A percentile compares a stretch with the other conserved stretches of the same genome.
Conservation (phyloP, 139 green algal genomes). For the Haematococcus lacustris region DNA sequence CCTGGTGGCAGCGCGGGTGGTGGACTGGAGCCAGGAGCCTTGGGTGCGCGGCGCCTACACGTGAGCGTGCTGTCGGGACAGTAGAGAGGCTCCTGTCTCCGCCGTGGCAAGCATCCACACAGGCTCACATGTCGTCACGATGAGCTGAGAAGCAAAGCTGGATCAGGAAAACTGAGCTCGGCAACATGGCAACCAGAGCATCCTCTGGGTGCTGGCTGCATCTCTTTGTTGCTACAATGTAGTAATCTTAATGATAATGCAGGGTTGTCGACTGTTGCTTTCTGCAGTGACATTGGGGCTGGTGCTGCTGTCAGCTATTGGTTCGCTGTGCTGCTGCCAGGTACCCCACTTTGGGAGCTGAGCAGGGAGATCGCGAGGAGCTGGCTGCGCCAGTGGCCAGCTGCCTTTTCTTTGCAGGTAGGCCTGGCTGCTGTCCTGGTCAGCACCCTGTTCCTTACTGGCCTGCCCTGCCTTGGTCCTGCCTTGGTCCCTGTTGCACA, state of each 20-base stretch:
- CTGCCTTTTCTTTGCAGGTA: conserved; percentile 70
- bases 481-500: no score
- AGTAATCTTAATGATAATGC: no score
- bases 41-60: conserved; percentile 69
- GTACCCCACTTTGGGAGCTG: conserved; percentile 52
- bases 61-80: no score
- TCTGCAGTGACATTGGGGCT: no score
- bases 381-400: conserved; percentile 49
- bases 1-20: conserved; percentile 18
- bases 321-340: background rate
- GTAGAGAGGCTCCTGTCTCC: no score
- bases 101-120: background rate
- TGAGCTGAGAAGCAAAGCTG: background rate
- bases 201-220: background rate
- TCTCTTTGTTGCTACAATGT: background rate
- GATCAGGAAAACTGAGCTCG: background rate
- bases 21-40: conserved; percentile 67
- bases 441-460: no score
- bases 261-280: no score
- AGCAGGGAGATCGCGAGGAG: conserved; percentile 41
- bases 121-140: background rate
- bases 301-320: no score
- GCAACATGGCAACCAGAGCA: background rate
- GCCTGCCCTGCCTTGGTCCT: no score
- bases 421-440: background rate